Conservation (phyloP, 805 yeast genomes). For the Jamesozyma hellenica region DNA sequence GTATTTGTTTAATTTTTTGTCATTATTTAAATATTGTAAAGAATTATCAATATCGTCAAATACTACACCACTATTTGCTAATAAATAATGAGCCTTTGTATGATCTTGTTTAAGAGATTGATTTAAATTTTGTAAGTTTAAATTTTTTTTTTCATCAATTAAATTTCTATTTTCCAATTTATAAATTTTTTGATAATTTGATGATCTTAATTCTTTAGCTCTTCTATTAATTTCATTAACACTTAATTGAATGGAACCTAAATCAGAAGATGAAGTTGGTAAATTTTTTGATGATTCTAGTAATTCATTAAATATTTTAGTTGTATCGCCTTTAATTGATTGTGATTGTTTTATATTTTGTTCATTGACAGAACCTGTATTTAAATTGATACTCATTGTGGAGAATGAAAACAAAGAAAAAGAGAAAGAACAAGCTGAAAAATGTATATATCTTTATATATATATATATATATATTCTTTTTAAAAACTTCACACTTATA, state of each 20-base stretch:
- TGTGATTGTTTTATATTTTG: background rate
- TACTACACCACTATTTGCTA: constrained; percentile 82
- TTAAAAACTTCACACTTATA: too few relatives aligned
- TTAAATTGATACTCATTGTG: background rate
- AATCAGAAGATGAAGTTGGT: constrained; percentile 53
- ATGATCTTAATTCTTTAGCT: constrained; percentile 43
- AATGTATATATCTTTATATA: too few relatives aligned
- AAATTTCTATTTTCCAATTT: background rate
- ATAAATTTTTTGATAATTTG: constrained; percentile 9
- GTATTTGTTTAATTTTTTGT: background rate
- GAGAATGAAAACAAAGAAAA: too few relatives aligned
- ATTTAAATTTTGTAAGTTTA: background rate
- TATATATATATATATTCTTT: too few relatives aligned
- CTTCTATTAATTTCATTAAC: constrained; percentile 66
- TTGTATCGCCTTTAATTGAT: constrained; percentile 3
- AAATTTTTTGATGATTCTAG: constrained; percentile 67
- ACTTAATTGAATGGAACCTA: constrained; percentile 75
- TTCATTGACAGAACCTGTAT: background rate
- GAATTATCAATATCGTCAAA: constrained; percentile 72
- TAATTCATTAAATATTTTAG: constrained; percentile 48
- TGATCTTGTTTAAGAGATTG: constrained; percentile 19
- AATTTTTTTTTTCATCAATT: constrained; percentile 12
- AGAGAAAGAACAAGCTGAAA: too few relatives aligned
- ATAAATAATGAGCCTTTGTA: constrained; percentile 75
- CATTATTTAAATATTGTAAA: constrained; percentile 29